Percentiles rank a stretch among this genome's conserved stretches.
Evolutionary conservation across 495 filamentous ascomycete species (phyloP).

Genomic region (Trichocladium uniseriatum): DNA sequence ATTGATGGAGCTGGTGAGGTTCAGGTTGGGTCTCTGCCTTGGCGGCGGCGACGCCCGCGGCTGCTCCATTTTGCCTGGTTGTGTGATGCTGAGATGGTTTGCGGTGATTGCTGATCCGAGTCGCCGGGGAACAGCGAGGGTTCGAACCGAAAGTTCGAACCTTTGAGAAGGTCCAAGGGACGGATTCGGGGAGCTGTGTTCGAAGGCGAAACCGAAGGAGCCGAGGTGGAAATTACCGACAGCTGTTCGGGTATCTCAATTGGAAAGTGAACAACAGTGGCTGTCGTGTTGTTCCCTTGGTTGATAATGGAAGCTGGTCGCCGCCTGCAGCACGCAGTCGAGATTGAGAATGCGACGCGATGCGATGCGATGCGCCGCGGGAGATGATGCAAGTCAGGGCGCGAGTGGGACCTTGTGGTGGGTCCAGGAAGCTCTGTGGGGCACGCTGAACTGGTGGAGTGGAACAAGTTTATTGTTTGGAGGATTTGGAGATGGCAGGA

Average conservation of each 20-base stretch:
- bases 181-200: no score
- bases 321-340: not conserved
- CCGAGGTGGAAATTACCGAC: no score
- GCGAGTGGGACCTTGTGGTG: not conserved
- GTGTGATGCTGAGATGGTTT: no score
- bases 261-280: no score
- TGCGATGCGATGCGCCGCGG: no score
- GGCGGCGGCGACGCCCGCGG: slow-evolving; percentile 12
- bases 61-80: slow-evolving; percentile 10
- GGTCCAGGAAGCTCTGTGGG: no score
- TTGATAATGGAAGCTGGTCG: not conserved
- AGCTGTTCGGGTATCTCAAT: no score
- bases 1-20: slow-evolving; percentile 13
- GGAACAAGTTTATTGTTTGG: no score
- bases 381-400: not conserved
- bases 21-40: slow-evolving; percentile 19
- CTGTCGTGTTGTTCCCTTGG: not conserved
- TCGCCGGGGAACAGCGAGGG: not conserved
- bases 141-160: not conserved
- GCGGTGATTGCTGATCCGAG: no score
- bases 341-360: not conserved
- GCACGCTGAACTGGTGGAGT: no score
- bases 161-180: no score
- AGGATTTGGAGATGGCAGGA: no score
- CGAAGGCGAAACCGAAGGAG: not conserved